phyloP scores from a whole-genome alignment of 306 rosid species.

The Fagus crenata region DNA sequence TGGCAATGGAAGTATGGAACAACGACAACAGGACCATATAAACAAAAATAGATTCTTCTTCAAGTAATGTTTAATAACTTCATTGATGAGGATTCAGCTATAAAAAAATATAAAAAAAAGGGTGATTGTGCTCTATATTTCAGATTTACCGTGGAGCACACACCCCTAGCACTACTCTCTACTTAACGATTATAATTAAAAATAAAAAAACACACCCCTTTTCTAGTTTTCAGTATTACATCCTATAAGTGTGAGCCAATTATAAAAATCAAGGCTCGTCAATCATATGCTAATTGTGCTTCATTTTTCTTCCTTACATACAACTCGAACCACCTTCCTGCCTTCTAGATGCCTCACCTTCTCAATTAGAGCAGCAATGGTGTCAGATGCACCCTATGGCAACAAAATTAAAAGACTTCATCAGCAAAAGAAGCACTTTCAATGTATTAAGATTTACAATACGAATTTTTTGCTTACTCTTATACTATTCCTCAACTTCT shows the following conservation, averaged over 20 bases:
- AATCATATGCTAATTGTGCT: too few relatives aligned
- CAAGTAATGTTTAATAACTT: too few relatives aligned
- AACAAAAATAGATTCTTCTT: too few relatives aligned
- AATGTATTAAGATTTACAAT: background rate
- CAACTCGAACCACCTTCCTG: background rate
- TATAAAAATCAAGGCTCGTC: background rate
- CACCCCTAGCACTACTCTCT: too few relatives aligned
- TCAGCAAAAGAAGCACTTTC: constrained; percentile 6
- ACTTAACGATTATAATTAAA: too few relatives aligned
- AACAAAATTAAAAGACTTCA: background rate
- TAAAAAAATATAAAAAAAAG: background rate
- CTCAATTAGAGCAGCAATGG: constrained; percentile 25
- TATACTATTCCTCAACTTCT: background rate
- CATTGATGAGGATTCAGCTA: too few relatives aligned
- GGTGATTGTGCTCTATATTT: background rate
- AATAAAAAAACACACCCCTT: background rate
- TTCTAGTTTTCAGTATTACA: background rate
- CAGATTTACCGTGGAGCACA: background rate
- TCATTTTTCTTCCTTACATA: background rate
- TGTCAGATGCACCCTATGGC: constrained; percentile 30
- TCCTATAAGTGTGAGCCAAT: background rate
- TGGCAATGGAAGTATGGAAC: too few relatives aligned
- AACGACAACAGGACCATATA: too few relatives aligned
- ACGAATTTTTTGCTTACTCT: constrained; percentile 7
- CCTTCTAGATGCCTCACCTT: constrained; percentile 31